These are phyloP conservation scores for Candida chauliodis DNA, from an alignment of 805 yeast genomes.

Conservation along the genomic window DNA sequence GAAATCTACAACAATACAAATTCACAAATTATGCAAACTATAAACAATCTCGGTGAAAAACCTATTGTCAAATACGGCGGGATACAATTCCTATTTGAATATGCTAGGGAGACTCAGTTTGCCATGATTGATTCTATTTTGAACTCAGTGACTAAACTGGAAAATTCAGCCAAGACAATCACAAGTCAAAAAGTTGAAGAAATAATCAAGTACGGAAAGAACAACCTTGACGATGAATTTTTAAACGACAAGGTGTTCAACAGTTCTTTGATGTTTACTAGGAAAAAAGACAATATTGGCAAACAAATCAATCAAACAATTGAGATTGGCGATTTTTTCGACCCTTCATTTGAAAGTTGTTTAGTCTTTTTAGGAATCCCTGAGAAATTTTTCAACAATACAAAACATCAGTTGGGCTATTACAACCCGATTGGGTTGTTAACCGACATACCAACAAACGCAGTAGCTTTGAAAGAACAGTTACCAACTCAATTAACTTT, in stretches of 20 bases:
- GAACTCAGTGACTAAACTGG: constrained; percentile 61
- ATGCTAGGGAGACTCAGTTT: constrained; percentile 65
- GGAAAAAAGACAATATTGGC: constrained; percentile 58
- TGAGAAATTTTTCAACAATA: constrained; percentile 21
- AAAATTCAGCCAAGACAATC: constrained; percentile 58
- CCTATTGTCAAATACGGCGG: constrained; percentile 62
- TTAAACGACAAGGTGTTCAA: constrained; percentile 61
- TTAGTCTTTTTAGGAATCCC: constrained; percentile 43
- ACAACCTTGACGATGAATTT: constrained; percentile 60
- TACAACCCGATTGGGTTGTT: constrained; percentile 32
- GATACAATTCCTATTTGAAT: constrained; percentile 59
- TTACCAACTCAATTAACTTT: constrained; percentile 37
- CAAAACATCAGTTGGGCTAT: constrained; percentile 26
- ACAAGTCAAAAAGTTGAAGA: constrained; percentile 61
- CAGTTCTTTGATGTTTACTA: constrained; percentile 78
- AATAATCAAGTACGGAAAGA: constrained; percentile 60
- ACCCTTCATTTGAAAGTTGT: constrained; percentile 66
- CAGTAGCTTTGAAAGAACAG: constrained; percentile 27
- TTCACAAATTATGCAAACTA: constrained; percentile 46
- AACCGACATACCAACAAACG: constrained; percentile 26
- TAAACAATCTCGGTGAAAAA: constrained; percentile 48
- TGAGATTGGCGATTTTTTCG: constrained; percentile 71
- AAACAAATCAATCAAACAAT: constrained; percentile 59
- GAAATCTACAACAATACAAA: constrained; percentile 61
- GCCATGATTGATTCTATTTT: constrained; percentile 65